These are phyloP conservation scores for Calophaca sinica DNA, from an alignment of 306 rosid genomes.

Conservation along the genomic window DNA sequence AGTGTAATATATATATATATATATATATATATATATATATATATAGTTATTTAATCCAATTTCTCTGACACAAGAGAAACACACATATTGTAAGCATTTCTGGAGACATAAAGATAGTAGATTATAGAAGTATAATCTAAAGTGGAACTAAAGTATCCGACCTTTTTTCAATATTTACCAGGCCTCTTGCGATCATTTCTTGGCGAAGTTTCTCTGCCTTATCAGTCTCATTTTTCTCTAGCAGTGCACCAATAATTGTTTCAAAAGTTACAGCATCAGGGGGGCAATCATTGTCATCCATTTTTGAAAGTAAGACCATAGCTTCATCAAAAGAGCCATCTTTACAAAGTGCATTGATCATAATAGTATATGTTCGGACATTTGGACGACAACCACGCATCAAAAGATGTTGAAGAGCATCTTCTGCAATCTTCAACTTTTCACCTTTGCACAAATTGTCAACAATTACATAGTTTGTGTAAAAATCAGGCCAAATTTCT, in stretches of 20 bases:
- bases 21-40: too few relatives aligned
- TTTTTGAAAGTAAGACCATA: slow-evolving; percentile 37
- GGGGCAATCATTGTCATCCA: slow-evolving; percentile 46
- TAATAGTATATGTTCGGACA: slow-evolving; percentile 51
- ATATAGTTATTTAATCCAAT: slow-evolving; percentile 9
- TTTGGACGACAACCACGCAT: slow-evolving; percentile 39
- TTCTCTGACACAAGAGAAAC: slow-evolving; percentile 27
- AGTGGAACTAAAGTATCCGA: slow-evolving; percentile 14
- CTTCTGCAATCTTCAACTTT: slow-evolving; percentile 40
- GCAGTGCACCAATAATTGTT: slow-evolving; percentile 48
- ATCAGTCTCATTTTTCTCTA: slow-evolving; percentile 39
- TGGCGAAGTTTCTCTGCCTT: slow-evolving; percentile 47
- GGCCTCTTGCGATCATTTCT: slow-evolving; percentile 47
- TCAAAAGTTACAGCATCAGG: slow-evolving; percentile 50
- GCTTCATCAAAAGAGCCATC: slow-evolving; percentile 50
- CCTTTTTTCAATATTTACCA: slow-evolving; percentile 42
- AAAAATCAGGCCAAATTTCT: slow-evolving; percentile 45
- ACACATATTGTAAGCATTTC: slow-evolving; percentile 25
- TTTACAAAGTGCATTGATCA: slow-evolving; percentile 53
- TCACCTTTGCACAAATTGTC: slow-evolving; percentile 47
- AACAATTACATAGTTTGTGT: background rate
- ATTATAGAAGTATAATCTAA: slow-evolving; percentile 14
- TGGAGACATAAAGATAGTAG: background rate
- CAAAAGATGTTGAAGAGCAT: slow-evolving; percentile 42
- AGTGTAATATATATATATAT: too few relatives aligned